Conservation (phyloP, 108 stramenopile genomes). For the Cyclotella kingstonii region DNA sequence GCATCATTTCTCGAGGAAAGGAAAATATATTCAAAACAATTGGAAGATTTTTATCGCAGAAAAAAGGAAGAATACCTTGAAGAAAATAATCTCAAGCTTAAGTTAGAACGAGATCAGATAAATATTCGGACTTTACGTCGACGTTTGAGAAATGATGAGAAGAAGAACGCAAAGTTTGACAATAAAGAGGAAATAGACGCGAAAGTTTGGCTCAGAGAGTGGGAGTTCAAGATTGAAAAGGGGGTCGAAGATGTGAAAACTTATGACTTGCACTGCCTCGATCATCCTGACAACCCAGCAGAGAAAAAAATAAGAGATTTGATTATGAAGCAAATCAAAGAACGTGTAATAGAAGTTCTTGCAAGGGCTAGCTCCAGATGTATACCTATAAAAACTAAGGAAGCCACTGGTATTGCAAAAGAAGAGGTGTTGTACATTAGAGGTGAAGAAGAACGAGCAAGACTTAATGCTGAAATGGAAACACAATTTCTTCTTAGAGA, state of each 20-base stretch:
- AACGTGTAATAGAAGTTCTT: conserved; percentile 17
- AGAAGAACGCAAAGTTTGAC: conserved; percentile 26
- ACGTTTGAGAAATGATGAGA: conserved; percentile 25
- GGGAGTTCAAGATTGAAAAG: conserved; percentile 20
- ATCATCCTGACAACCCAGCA: conserved; percentile 15
- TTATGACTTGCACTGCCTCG: conserved; percentile 14
- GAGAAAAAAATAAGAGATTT: conserved; percentile 23
- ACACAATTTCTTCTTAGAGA: conserved; percentile 21
- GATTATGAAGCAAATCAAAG: conserved; percentile 21
- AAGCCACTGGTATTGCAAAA: conserved; percentile 32
- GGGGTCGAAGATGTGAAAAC: conserved; percentile 17
- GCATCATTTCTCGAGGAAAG: conserved; percentile 28
- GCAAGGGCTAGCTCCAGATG: conserved; percentile 16
- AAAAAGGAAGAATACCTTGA: conserved; percentile 29
- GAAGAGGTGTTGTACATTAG: conserved; percentile 26
- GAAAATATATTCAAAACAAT: conserved; percentile 30
- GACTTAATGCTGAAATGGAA: conserved; percentile 19
- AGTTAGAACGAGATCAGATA: conserved; percentile 21
- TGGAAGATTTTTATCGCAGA: conserved; percentile 24
- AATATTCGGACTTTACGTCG: conserved; percentile 33
- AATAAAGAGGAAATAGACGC: conserved; percentile 11
- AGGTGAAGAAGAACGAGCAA: conserved; percentile 27
- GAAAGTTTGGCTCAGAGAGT: conserved; percentile 21
- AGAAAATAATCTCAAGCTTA: background rate
- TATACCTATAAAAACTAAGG: conserved; percentile 35